A percentile compares a stretch with the other conserved stretches of the same genome.
Conservation (phyloP, 2,329 filamentous ascomycete species). For the Davidsoniella neocaledoniae region DNA sequence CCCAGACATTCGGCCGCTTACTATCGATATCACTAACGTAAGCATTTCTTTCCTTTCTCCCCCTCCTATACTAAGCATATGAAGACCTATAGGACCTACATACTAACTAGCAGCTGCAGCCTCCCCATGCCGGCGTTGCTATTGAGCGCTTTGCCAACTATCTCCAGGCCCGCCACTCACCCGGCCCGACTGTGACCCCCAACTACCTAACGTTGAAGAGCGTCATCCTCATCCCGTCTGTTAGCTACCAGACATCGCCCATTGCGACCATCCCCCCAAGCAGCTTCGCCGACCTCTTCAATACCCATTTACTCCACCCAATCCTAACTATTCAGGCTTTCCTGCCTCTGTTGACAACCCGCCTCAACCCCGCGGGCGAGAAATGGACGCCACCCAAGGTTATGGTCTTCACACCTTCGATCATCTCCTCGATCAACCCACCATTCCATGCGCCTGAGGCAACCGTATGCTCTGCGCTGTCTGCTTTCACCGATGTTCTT, state of each 20-base stretch:
- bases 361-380: constrained; percentile 35
- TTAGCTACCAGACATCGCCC: constrained; percentile 64
- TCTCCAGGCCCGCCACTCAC: constrained; percentile 57
- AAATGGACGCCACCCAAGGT: constrained; percentile 45
- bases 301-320: constrained; percentile 78
- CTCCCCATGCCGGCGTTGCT: constrained; percentile 48
- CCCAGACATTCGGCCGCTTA: constrained; percentile 64
- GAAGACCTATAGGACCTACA: too few species aligned
- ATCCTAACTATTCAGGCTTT: constrained; percentile 81
- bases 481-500: constrained; percentile 68
- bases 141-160: constrained; percentile 56
- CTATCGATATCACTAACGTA: constrained; percentile 69
- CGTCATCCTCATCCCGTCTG: constrained; percentile 67
- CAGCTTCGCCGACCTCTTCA: constrained; percentile 76
- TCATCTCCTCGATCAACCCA: constrained; percentile 63
- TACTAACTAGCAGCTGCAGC: constrained; percentile 27
- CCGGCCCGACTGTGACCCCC: constrained; percentile 57
- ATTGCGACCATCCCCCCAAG: constrained; percentile 74
- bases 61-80: background rate
- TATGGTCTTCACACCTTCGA: constrained; percentile 61
- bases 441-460: constrained; percentile 77
- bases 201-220: constrained; percentile 64
- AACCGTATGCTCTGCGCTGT: constrained; percentile 69
- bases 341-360: constrained; percentile 56
- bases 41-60: constrained; percentile 19